These are phyloP conservation scores for Parietaria judaica DNA, from an alignment of 306 rosid genomes.

Conservation along the genomic window DNA sequence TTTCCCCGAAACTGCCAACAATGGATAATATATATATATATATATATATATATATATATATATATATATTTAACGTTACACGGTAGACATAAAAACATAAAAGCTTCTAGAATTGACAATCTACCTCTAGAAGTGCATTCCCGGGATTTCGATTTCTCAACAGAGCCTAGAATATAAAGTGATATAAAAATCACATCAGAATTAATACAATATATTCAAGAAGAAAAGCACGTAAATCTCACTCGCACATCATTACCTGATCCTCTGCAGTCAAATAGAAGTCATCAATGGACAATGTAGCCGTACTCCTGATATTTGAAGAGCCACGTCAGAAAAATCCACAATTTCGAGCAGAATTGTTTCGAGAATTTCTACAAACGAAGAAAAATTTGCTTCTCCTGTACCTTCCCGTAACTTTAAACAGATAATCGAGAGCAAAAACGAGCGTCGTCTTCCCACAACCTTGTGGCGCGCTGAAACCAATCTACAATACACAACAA, in stretches of 20 bases:
- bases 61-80: background rate
- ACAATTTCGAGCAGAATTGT: conserved; percentile 1
- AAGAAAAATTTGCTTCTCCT: conserved; percentile 4
- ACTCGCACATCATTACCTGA: conserved; percentile 43
- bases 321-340: conserved; percentile 17
- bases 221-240: conserved; percentile 8
- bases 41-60: too few species aligned
- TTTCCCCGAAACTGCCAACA: conserved; percentile 60
- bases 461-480: conserved; percentile 98
- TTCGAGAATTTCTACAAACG: background rate
- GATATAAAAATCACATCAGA: conserved; percentile 22
- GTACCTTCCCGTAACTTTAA: conserved; percentile 48
- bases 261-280: conserved; percentile 80
- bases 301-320: conserved; percentile 66
- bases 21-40: conserved; percentile 9
- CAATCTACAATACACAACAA: conserved; percentile 45
- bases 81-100: background rate
- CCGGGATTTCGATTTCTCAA: conserved; percentile 67
- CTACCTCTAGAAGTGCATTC: conserved; percentile 88
- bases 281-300: conserved; percentile 82
- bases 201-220: conserved; percentile 3
- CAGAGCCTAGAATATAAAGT: conserved; percentile 44
- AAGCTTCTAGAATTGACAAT: conserved; percentile 1
- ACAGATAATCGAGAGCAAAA: conserved; percentile 84
- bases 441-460: conserved; percentile 98